These are phyloP conservation scores for Ustulina deusta DNA, from an alignment of 2,329 filamentous ascomycete species.

Conservation along the genomic window DNA sequence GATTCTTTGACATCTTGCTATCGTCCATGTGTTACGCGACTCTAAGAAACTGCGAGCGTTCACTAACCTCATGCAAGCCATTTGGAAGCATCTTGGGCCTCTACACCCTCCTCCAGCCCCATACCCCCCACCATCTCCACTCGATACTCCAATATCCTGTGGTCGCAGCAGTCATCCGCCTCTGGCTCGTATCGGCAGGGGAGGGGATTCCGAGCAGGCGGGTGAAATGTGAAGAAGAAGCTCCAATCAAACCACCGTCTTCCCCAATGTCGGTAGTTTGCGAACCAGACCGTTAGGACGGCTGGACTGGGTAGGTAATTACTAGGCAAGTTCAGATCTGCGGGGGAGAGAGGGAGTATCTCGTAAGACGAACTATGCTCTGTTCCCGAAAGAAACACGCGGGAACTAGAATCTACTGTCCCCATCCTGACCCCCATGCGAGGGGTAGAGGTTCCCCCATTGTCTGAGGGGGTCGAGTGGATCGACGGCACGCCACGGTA, in stretches of 20 bases:
- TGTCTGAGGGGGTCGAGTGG: slow-evolving; percentile 27
- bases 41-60: background rate
- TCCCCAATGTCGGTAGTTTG: slow-evolving; percentile 27
- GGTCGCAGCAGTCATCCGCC: slow-evolving; percentile 22
- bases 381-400: background rate
- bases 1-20: slow-evolving; percentile 18
- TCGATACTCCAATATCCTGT: slow-evolving; percentile 7
- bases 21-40: slow-evolving; percentile 7
- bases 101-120: slow-evolving; percentile 25
- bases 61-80: slow-evolving; percentile 25
- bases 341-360: background rate
- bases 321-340: background rate
- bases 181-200: background rate
- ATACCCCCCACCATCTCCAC: slow-evolving; percentile 35
- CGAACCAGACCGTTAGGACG: background rate
- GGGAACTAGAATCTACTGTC: slow-evolving; percentile 6
- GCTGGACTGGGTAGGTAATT: background rate
- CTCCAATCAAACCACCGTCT: slow-evolving; percentile 25
- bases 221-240: slow-evolving; percentile 8
- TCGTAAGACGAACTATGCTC: slow-evolving; percentile 4
- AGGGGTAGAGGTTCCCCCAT: slow-evolving; percentile 10
- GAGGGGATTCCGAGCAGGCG: slow-evolving; percentile 6
- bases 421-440: slow-evolving; percentile 33
- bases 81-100: slow-evolving; percentile 26
- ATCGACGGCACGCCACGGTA: slow-evolving; percentile 24